A percentile compares a stretch with the other conserved stretches of the same genome.
phyloP scores from a whole-genome alignment of 192 early-diverging fungal species.

The Podila verticillata region DNA sequence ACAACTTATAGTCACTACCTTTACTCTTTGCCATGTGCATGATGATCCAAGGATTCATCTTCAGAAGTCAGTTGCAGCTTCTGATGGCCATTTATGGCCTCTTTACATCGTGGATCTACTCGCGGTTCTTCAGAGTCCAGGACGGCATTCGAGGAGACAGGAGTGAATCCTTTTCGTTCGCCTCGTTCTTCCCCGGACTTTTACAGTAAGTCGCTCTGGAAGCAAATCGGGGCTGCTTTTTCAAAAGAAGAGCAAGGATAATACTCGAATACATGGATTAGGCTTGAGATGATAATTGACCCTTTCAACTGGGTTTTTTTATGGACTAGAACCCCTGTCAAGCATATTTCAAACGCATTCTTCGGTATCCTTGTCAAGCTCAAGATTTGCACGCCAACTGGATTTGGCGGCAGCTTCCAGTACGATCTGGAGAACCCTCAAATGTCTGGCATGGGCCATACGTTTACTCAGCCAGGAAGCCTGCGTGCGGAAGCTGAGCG shows the following conservation, averaged over 20 bases:
- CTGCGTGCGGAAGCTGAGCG: slow-evolving; percentile 73
- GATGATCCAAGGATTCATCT: slow-evolving; percentile 54
- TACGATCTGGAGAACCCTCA: slow-evolving; percentile 57
- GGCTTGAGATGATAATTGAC: too few relatives aligned
- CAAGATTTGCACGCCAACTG: slow-evolving; percentile 62
- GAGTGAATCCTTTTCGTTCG: slow-evolving; percentile 90
- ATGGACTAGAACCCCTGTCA: slow-evolving; percentile 70
- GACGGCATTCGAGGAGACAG: slow-evolving; percentile 89
- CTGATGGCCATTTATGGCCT: slow-evolving; percentile 81
- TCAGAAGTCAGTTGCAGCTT: slow-evolving; percentile 66
- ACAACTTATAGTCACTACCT: slow-evolving; percentile 55
- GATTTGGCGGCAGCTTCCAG: slow-evolving; percentile 39
- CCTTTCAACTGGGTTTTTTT: too few relatives aligned
- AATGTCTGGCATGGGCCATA: slow-evolving; percentile 43
- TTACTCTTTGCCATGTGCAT: slow-evolving; percentile 52
- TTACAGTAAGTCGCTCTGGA: slow-evolving; percentile 63
- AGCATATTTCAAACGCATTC: slow-evolving; percentile 67
- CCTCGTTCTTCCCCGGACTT: slow-evolving; percentile 89
- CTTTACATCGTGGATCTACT: slow-evolving; percentile 81
- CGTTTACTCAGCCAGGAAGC: slow-evolving; percentile 56
- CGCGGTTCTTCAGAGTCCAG: slow-evolving; percentile 85
- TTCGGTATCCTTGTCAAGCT: slow-evolving; percentile 68
- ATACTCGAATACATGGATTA: too few relatives aligned
- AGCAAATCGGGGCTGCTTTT: too few relatives aligned
- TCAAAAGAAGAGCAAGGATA: too few relatives aligned